Evolutionary conservation across 1,139 yeast genomes (phyloP), one percentile per base, ranked within the genome.

Genomic region (Sugiyamaella paludigena): DNA sequence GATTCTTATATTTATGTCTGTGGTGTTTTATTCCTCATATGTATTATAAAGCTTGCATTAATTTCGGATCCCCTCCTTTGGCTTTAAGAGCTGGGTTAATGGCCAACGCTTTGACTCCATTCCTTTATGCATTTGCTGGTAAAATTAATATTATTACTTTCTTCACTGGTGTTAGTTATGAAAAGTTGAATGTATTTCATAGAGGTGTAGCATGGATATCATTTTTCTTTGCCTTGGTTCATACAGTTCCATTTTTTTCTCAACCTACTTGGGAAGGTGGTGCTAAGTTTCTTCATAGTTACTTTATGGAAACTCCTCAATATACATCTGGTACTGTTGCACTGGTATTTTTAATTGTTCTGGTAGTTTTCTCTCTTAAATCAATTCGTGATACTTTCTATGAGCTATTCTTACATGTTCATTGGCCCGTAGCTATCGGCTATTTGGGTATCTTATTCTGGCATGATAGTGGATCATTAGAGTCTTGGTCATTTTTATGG

Each of bases 11-110:
- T 60, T 56, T 77, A 42, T 59, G 74, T 10, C 73, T 79, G 47
- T 76, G 73, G 59, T 65, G 76, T 27, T 72, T 73, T 46, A 58
- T 66, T 26, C 86, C 85, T 4, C 80, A 76, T 50, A 72, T 72
- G 48, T 80, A 79, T 76, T 78, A 77, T 58, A 66, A 85, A 54
- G 78, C 69, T 0, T 81, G 87, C 61, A 45, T 65, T 5, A 80
- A 79, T 0, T 80, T 81, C 63, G 87, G 86, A 0, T 72, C 83
- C 0, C 83, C 86, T n/a, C 86, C 86, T n/a, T 63, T 73, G 51
- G 81, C 79, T 0, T 82, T 75, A 40, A 71, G 91, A 53, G 67
- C 84, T 0, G 85, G 87, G 29, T 73, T 81, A 30, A 61, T 83
- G 36, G 74, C 80, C 2, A 74, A 82, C 40, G 74, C 75, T 28